Base-by-base conservation (phyloP, 257 asterid genomes). In the Marsdenia floribunda region DNA sequence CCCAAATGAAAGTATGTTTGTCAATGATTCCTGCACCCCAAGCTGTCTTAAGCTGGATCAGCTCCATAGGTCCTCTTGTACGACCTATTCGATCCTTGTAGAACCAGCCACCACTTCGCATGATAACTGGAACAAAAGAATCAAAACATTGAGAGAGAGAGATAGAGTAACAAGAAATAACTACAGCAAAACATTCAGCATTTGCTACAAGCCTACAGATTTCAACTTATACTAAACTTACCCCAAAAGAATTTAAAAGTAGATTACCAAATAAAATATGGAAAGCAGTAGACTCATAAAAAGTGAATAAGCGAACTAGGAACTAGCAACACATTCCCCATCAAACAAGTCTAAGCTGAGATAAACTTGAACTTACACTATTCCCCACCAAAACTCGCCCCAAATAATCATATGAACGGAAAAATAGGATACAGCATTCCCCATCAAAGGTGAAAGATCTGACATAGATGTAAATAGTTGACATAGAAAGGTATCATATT, bases 11-110 rank as follows among this genome's bases (percentile, higher is more conserved):
- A 7, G 99, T 95, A 78, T 89, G 84, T 69, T 85, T 95, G 85
- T 95, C 99, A 72, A 95, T 95, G 61, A 90, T 95, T 79, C 99
- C 99, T 24, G 83, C 92, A 50, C 96, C 97, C 99, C 99, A 95
- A 80, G 99, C 98, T 75, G 97, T 95, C 87, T 90, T 95, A 66
- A 95, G 91, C 82, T 95, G 98, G 82, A 92, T 90, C 70, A 92
- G 81, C 78, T 95, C 97, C 92, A 87, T 87, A 52, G 99, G 99
- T 67, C 99, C 99, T 85, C 99, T 87, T 21, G 97, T 77, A 37
- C 99, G 99, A 74, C 99, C 99, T 83, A 95, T 75, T 53, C 99
- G 90, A 81, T 95, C 99, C 85, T 92, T 95, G 72, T 95, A 95
- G 83, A 40, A 95, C 83, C 85, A 95, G 71, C 93, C 93, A 55